These are phyloP conservation scores for Eudorina sp. DNA, from an alignment of 139 green algal genomes.

Conservation along the genomic window DNA sequence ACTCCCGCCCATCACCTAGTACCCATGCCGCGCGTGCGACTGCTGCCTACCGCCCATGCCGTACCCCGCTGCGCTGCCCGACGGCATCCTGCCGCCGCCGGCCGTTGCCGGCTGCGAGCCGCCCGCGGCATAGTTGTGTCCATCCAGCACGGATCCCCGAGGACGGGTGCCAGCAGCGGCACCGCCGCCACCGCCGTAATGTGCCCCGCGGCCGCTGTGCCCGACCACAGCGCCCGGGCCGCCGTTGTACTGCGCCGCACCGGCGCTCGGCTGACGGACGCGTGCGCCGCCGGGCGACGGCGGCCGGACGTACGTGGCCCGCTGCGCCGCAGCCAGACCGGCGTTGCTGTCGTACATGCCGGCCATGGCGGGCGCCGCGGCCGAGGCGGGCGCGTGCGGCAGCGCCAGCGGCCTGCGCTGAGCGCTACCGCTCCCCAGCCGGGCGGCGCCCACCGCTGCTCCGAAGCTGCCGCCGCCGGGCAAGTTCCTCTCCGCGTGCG, in stretches of 20 bases:
- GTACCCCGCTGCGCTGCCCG: background rate
- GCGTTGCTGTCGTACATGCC: conserved; percentile 5
- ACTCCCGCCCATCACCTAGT: no score
- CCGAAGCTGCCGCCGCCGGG: background rate
- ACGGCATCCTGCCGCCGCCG: background rate
- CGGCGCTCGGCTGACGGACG: background rate
- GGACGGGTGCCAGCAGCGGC: background rate
- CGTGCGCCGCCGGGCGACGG: background rate
- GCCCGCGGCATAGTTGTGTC: background rate
- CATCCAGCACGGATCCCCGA: background rate
- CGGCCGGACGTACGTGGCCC: background rate
- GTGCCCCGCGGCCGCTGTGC: background rate
- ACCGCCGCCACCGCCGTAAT: background rate
- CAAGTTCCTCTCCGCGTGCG: conserved; percentile 43
- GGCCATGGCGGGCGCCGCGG: background rate
- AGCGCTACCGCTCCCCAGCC: background rate
- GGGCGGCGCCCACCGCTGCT: background rate
- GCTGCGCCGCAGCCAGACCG: background rate
- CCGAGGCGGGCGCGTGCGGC: background rate
- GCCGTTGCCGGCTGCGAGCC: background rate
- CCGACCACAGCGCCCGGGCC: no score
- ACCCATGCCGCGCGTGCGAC: no score
- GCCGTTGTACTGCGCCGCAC: background rate
- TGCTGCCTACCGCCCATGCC: no score
- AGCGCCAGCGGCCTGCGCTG: conserved; percentile 10